Percentiles rank a stretch among this genome's conserved stretches.
Conservation (phyloP, 768 basidiomycete genomes). For the Cyclocybe cylindracea region DNA sequence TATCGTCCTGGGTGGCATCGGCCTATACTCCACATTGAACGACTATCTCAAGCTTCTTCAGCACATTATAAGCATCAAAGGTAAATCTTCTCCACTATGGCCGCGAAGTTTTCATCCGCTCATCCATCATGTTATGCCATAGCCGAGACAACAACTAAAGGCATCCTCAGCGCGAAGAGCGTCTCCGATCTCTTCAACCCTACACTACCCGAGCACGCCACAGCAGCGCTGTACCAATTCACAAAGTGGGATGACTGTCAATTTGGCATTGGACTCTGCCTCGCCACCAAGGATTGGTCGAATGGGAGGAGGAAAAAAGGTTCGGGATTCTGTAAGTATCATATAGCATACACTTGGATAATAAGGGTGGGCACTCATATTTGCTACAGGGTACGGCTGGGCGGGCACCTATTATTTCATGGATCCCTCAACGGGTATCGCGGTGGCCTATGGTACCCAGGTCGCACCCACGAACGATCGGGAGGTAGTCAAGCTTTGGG, state of each 20-base stretch:
- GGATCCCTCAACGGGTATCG: conserved; percentile 32
- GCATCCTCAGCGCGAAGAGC: conserved; percentile 18
- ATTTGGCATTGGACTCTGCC: conserved; percentile 28
- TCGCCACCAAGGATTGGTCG: conserved; percentile 27
- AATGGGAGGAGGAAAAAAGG: conserved; percentile 27
- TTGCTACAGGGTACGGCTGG: too few relatives aligned
- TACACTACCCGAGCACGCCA: background rate
- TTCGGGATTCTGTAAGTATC: conserved; percentile 31
- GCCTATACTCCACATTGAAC: conserved; percentile 23
- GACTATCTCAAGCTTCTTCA: conserved; percentile 29
- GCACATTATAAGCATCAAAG: conserved; percentile 29
- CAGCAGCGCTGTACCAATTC: conserved; percentile 4
- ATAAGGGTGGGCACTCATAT: conserved; percentile 6
- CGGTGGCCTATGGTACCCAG: conserved; percentile 29
- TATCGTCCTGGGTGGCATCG: conserved; percentile 25
- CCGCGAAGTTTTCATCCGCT: conserved; percentile 20
- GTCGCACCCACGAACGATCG: conserved; percentile 26
- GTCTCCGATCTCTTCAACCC: conserved; percentile 22
- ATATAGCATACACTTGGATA: background rate
- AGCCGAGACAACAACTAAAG: conserved; percentile 12
- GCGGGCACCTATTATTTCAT: conserved; percentile 12
- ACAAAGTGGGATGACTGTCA: conserved; percentile 13
- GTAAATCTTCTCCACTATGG: conserved; percentile 6
- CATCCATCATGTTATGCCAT: background rate
- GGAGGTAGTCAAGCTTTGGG: conserved; percentile 20